Conservation (phyloP, 306 rosid species). For the Hippophae gyantsensis region DNA sequence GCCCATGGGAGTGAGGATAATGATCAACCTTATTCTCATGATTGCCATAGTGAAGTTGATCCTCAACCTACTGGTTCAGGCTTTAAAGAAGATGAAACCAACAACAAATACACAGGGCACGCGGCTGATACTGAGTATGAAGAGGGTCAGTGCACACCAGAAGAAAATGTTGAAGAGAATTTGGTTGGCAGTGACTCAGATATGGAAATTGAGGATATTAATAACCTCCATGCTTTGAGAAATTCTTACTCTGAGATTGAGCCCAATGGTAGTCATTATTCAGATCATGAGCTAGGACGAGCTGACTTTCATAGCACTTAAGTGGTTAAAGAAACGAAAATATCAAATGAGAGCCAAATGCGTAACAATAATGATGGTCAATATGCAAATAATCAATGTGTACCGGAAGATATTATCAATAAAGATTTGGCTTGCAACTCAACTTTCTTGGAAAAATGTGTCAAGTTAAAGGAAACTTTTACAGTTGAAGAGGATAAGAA, state of each 20-base stretch:
- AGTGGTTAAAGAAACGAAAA: slow-evolving; percentile 16
- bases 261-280: background rate
- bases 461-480: slow-evolving; percentile 25
- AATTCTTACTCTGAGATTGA: background rate
- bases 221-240: slow-evolving; percentile 12
- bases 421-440: slow-evolving; percentile 21
- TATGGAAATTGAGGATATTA: slow-evolving; percentile 27
- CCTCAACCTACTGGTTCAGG: slow-evolving; percentile 18
- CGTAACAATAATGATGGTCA: slow-evolving; percentile 4
- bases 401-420: background rate
- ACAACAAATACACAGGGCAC: slow-evolving; percentile 8
- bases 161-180: slow-evolving; percentile 10
- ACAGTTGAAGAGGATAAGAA: slow-evolving; percentile 22
- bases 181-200: slow-evolving; percentile 11
- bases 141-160: slow-evolving; percentile 6
- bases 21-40: slow-evolving; percentile 2
- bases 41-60: slow-evolving; percentile 19
- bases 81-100: slow-evolving; percentile 16
- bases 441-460: slow-evolving; percentile 24
- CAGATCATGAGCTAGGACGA: background rate
- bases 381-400: slow-evolving; percentile 2
- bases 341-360: slow-evolving; percentile 15
- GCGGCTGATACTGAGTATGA: slow-evolving; percentile 15
- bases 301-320: slow-evolving; percentile 16
- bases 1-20: slow-evolving; percentile 22